Conservation (phyloP, 1,284 basidiomycete genomes). For the Trichosporon ovoides region DNA sequence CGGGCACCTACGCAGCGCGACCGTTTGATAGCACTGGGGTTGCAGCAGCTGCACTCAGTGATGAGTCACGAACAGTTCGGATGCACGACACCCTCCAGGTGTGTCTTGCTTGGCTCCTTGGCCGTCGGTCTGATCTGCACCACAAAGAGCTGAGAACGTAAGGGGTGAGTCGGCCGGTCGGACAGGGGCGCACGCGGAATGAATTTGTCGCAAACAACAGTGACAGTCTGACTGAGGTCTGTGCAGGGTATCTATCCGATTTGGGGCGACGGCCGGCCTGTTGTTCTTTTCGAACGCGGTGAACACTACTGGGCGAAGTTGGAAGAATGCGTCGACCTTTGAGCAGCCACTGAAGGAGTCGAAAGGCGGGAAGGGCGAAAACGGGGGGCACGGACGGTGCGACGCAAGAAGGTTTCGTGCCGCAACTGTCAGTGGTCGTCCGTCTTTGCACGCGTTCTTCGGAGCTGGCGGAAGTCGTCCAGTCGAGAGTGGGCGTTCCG, state of each 20-base stretch:
- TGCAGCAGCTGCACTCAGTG: too few relatives aligned
- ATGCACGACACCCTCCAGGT: too few relatives aligned
- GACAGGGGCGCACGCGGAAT: neutral
- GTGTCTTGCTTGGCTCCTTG: too few relatives aligned
- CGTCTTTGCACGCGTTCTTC: neutral
- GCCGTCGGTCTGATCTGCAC: neutral
- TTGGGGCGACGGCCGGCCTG: neutral
- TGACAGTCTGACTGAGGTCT: neutral
- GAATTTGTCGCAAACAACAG: neutral
- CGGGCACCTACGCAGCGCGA: neutral
- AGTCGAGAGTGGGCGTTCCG: neutral
- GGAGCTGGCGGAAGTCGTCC: neutral
- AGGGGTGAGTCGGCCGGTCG: neutral
- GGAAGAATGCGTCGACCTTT: neutral
- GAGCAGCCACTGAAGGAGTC: conserved; percentile 1
- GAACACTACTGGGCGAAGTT: neutral
- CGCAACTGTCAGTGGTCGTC: neutral
- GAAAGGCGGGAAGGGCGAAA: conserved; percentile 1
- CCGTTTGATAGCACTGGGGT: too few relatives aligned
- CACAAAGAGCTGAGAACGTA: neutral
- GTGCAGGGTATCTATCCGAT: conserved; percentile 2
- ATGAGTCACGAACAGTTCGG: too few relatives aligned
- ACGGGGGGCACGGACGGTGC: neutral
- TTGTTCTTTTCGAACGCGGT: neutral
- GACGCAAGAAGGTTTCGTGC: neutral